Percentiles rank a stretch among this genome's conserved stretches.
These are phyloP conservation scores for Monilinia aucupariae DNA, from an alignment of 2,329 filamentous ascomycete species.

Conservation along the genomic window DNA sequence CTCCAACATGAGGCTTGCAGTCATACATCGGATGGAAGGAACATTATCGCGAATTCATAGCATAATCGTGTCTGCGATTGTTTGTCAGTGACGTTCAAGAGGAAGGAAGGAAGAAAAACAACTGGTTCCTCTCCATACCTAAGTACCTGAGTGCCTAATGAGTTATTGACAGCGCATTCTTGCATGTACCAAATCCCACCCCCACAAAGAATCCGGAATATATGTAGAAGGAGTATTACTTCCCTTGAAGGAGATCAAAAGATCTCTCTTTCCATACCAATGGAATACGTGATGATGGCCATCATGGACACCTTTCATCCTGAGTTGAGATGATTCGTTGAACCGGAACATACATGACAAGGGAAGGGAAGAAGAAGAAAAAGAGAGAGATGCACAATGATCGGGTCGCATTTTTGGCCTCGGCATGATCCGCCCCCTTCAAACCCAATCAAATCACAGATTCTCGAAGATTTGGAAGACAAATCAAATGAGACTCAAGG, in stretches of 20 bases:
- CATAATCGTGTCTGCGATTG: conserved; percentile 19
- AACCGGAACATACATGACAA: no score
- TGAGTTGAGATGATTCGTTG: conserved; percentile 7
- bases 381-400: neutral
- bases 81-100: conserved; percentile 24
- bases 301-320: neutral
- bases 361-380: conserved; percentile 8
- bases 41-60: conserved; percentile 9
- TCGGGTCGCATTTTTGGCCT: conserved; percentile 14
- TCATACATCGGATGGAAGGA: conserved; percentile 8
- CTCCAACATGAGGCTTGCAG: conserved; percentile 10
- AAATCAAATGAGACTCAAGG: neutral
- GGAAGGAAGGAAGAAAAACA: conserved; percentile 15
- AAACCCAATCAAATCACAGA: conserved; percentile 7
- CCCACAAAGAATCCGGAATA: conserved; percentile 21
- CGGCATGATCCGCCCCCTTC: neutral
- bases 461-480: neutral
- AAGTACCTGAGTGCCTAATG: conserved; percentile 19
- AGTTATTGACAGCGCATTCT: conserved; percentile 30
- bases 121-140: conserved; percentile 20
- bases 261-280: conserved; percentile 7
- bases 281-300: neutral
- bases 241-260: conserved; percentile 2
- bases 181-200: conserved; percentile 25
- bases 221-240: conserved; percentile 19